Evolutionary conservation across 2,329 filamentous ascomycete species (phyloP).

Genomic region (Ophiostoma sp.): DNA sequence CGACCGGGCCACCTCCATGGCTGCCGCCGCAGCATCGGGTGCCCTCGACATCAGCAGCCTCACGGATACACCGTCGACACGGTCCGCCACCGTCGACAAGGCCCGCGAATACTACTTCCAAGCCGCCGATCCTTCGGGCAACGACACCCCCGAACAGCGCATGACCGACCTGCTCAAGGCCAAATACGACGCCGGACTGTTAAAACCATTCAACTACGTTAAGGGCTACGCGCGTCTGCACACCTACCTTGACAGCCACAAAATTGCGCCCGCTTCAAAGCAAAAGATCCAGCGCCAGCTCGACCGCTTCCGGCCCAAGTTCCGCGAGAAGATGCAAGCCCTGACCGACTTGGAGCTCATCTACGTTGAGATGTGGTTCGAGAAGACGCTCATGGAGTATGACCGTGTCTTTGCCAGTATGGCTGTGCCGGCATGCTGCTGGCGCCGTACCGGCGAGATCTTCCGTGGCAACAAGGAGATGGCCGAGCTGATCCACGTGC

Average conservation of each 20-base stretch:
- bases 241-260: slow-evolving; percentile 84
- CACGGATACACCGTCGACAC: neutral
- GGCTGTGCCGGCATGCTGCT: slow-evolving; percentile 97
- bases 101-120: slow-evolving; percentile 94
- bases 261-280: slow-evolving; percentile 73
- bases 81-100: slow-evolving; percentile 58
- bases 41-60: slow-evolving; percentile 14
- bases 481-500: slow-evolving; percentile 92
- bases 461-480: slow-evolving; percentile 98
- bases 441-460: slow-evolving; percentile 94
- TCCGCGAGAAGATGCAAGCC: slow-evolving; percentile 88
- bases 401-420: slow-evolving; percentile 98
- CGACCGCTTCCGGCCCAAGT: slow-evolving; percentile 91
- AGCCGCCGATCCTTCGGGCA: slow-evolving; percentile 87
- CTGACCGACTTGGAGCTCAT: slow-evolving; percentile 93
- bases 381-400: slow-evolving; percentile 93
- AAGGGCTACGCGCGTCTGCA: slow-evolving; percentile 90
- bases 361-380: slow-evolving; percentile 98
- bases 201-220: slow-evolving; percentile 98
- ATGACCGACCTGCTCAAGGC: slow-evolving; percentile 93
- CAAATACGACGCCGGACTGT: slow-evolving; percentile 91
- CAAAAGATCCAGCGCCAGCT: slow-evolving; percentile 90
- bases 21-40: neutral
- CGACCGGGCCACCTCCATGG: slow-evolving; percentile 31
- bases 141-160: slow-evolving; percentile 82